Evolutionary conservation across 106 monocot species (phyloP), one percentile per base, ranked within the genome.

Genomic region (Dendrobium nobile): DNA sequence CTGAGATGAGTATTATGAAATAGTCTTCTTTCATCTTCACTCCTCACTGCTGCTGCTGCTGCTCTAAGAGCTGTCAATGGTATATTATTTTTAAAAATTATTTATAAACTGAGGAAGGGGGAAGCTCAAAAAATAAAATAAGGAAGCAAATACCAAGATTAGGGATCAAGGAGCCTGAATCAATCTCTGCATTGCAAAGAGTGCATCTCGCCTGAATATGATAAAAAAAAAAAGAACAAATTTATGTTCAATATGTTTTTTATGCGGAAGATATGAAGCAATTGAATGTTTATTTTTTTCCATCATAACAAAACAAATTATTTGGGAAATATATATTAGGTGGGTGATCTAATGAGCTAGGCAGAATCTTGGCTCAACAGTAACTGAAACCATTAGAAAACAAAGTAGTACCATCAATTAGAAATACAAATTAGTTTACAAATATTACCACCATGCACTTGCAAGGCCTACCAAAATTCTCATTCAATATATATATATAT

Each of bases 151-250:
- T 90, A 96, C 96, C 93, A 76, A 87, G 78, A 67, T 96, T 96
- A 74, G 96, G 96, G 72, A 93, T 86, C 81, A 93, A 81, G 26
- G 86, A 75, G 7, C 83, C 84, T 28, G 83, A 27, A 8, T 91
- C 91, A 77, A 96, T 88, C 72, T 96, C 96, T 75, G 82, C 84
- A 82, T 88, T 87, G 79, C 96, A 96, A 40, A 92, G 47, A 9
- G 67, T 79, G 76, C 96, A 96, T 85, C 90, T 96, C 22, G 75
- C 91, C 96, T 93, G 88, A 75, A 79, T 44, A 45, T 18, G 20
- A 48, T 26, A 83, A 75, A 79, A 83, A 20, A 54, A 79, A 26
- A 75, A 79, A 65, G 9, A 64, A 65, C 0, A 47, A 68, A 54
- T 41, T 1, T 70, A 47, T 68, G 41, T 47, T 64, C 37, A 77